Percentiles rank a stretch among this genome's conserved stretches.
Evolutionary conservation across 2,329 filamentous ascomycete species (phyloP).

Genomic region (Apiospora pterosperma): DNA sequence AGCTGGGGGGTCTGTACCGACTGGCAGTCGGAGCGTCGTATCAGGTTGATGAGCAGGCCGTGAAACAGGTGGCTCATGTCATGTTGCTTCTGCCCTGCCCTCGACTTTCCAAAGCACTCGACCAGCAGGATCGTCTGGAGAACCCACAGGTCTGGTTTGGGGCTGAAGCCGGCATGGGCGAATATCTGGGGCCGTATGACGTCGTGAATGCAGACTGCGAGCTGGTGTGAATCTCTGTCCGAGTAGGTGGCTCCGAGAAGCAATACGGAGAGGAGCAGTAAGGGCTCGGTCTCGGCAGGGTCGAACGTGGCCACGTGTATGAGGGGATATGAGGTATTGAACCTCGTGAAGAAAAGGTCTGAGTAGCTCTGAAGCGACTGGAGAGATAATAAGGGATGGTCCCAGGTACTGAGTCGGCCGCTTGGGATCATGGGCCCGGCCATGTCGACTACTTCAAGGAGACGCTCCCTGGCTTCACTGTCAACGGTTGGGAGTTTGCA

Average conservation of each 20-base stretch:
- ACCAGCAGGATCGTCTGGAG: constrained; percentile 59
- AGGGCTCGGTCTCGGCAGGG: constrained; percentile 42
- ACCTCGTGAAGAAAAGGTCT: constrained; percentile 57
- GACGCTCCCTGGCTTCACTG: constrained; percentile 34
- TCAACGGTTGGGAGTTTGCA: constrained; percentile 37
- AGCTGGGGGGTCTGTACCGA: constrained; percentile 24
- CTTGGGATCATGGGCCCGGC: constrained; percentile 46
- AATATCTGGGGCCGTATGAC: constrained; percentile 58
- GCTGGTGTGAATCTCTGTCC: constrained; percentile 54
- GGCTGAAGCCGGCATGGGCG: constrained; percentile 51
- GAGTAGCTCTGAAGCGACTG: constrained; percentile 51
- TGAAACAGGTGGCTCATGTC: constrained; percentile 58
- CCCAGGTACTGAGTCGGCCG: constrained; percentile 39
- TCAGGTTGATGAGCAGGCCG: constrained; percentile 34
- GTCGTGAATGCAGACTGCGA: constrained; percentile 61
- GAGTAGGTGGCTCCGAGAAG: constrained; percentile 61
- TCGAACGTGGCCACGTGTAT: constrained; percentile 57
- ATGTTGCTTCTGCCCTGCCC: constrained; percentile 60
- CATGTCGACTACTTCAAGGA: constrained; percentile 49
- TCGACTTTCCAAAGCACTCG: constrained; percentile 62
- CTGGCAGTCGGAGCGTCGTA: constrained; percentile 33
- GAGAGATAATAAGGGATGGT: constrained; percentile 49
- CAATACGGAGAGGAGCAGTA: constrained; percentile 52
- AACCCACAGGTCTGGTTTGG: constrained; percentile 58
- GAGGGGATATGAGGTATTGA: constrained; percentile 58